These are phyloP conservation scores for Erucastrum elatum DNA, from an alignment of 345 rosid genomes.

Conservation along the genomic window DNA sequence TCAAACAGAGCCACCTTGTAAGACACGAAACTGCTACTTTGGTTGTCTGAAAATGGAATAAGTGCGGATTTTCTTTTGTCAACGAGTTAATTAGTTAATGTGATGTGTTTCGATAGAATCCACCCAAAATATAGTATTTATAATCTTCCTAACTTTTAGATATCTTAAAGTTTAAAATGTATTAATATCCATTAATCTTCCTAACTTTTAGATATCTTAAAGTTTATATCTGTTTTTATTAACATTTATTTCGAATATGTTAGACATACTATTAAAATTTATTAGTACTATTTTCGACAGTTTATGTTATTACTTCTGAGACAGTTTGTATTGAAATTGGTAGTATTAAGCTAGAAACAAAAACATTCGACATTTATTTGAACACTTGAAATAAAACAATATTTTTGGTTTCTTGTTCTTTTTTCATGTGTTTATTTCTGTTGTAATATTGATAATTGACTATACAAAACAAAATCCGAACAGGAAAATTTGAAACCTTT, in stretches of 20 bases:
- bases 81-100: neutral
- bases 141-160: neutral
- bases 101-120: neutral
- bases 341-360: neutral
- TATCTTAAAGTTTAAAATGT: neutral
- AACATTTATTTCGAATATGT: neutral
- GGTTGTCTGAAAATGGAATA: constrained; percentile 13
- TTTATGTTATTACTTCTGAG: neutral
- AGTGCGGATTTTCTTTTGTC: neutral
- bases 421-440: neutral
- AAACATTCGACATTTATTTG: neutral
- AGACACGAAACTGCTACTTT: constrained; percentile 1
- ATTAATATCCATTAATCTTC: neutral
- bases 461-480: neutral
- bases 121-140: neutral
- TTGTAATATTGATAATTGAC: neutral
- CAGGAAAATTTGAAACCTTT: neutral
- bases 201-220: neutral
- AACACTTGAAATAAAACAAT: neutral
- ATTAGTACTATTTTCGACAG: neutral
- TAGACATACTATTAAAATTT: neutral
- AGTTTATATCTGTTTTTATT: neutral
- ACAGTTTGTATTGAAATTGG: neutral
- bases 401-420: neutral
- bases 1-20: neutral